Evolutionary conservation across 139 green algal genomes (phyloP).

Genomic region (Picochlorum sp.): DNA sequence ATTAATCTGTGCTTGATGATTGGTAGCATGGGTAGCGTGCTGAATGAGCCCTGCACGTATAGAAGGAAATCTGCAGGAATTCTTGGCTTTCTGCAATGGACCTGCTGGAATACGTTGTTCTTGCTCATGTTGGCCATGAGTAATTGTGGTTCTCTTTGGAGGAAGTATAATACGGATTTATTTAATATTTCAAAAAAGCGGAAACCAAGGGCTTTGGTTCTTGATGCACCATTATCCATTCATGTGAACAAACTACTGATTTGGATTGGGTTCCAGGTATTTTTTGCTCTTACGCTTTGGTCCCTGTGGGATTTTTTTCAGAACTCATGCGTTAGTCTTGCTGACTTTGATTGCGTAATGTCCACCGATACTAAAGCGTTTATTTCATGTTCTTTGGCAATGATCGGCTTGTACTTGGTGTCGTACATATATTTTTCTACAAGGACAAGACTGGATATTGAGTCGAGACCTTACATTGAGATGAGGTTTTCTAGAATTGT

Average conservation of each 20-base stretch:
- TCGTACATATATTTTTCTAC: neutral
- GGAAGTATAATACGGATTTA: neutral
- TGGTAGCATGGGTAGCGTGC: neutral
- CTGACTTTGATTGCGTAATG: neutral
- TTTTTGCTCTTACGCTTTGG: neutral
- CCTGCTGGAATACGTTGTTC: slow-evolving; percentile 2
- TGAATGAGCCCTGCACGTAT: neutral
- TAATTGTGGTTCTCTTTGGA: slow-evolving; percentile 1
- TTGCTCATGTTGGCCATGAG: neutral
- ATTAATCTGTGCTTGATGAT: neutral
- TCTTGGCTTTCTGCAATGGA: slow-evolving; percentile 1
- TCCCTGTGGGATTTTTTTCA: neutral
- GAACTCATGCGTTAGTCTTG: neutral
- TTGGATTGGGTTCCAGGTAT: neutral
- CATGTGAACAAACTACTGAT: neutral
- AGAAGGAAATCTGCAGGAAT: neutral
- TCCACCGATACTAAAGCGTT: neutral
- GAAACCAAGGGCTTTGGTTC: neutral
- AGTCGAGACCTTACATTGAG: slow-evolving; percentile 1
- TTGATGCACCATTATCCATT: slow-evolving; percentile 3
- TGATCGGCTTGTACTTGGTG: neutral
- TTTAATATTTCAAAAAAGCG: neutral
- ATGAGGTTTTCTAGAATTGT: slow-evolving; percentile 2
- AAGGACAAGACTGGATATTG: neutral
- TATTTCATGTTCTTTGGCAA: neutral